phyloP scores from a whole-genome alignment of 129 eudicot genomes.

The Kitagawia praeruptora region DNA sequence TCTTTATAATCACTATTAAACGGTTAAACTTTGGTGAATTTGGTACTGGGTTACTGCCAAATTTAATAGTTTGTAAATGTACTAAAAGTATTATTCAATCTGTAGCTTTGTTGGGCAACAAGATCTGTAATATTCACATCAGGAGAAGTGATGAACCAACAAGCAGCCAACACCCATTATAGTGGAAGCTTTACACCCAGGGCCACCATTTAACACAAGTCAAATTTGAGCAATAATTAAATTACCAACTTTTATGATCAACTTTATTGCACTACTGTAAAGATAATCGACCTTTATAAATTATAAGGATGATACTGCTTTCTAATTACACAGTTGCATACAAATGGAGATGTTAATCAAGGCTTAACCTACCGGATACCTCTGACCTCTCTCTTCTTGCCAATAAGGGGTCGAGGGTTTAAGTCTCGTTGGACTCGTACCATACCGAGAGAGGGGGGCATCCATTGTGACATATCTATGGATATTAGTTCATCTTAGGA shows the following conservation, averaged over 20 bases:
- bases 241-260: not conserved
- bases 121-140: not conserved
- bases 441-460: no score
- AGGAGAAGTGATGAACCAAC: not conserved
- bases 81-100: not conserved
- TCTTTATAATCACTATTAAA: not conserved
- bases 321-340: not conserved
- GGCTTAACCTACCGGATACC: not conserved
- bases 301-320: not conserved
- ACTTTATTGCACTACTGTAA: not conserved
- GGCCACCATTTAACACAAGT: slow-evolving; percentile 32
- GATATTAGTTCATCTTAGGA: not conserved
- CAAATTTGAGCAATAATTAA: not conserved
- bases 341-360: not conserved
- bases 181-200: slow-evolving; percentile 31
- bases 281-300: not conserved
- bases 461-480: no score
- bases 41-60: not conserved
- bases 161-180: slow-evolving; percentile 14
- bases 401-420: not conserved
- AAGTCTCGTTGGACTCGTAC: not conserved
- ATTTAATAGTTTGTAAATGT: not conserved
- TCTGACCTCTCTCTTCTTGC: not conserved
- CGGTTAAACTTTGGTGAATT: not conserved
- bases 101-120: not conserved